phyloP scores from a whole-genome alignment of 495 filamentous ascomycete genomes.

The Aspergillus nanangensis region DNA sequence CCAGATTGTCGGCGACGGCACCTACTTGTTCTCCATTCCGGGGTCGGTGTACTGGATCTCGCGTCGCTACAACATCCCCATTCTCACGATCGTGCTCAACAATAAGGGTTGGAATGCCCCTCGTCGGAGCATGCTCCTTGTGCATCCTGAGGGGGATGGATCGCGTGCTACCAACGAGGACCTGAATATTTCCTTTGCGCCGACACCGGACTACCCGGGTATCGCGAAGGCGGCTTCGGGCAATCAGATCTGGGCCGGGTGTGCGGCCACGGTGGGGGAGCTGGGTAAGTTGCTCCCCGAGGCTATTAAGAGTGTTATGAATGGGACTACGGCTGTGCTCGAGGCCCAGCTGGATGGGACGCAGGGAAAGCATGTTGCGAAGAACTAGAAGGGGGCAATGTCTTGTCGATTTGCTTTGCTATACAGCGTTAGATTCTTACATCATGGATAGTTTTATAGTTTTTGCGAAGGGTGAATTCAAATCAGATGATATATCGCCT shows the following conservation, averaged over 20 bases:
- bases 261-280: slow-evolving; percentile 58
- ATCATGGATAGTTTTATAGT: no score
- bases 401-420: not conserved
- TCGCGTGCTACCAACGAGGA: slow-evolving; percentile 77
- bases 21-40: slow-evolving; percentile 84
- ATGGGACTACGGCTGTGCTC: slow-evolving; percentile 65
- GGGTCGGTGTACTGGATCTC: slow-evolving; percentile 92
- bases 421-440: not conserved
- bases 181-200: slow-evolving; percentile 84
- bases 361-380: slow-evolving; percentile 35
- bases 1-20: slow-evolving; percentile 91
- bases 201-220: slow-evolving; percentile 82
- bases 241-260: slow-evolving; percentile 67
- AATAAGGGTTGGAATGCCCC: slow-evolving; percentile 96
- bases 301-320: slow-evolving; percentile 64
- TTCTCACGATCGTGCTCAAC: slow-evolving; percentile 88
- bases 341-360: slow-evolving; percentile 49
- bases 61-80: slow-evolving; percentile 78
- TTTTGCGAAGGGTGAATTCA: no score
- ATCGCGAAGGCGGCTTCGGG: slow-evolving; percentile 89
- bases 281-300: slow-evolving; percentile 56
- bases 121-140: slow-evolving; percentile 66
- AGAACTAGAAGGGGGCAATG: slow-evolving; percentile 1
- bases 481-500: no score
- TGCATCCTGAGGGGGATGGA: slow-evolving; percentile 78